Evolutionary conservation across 257 asterid genomes (phyloP).

Genomic region (Orobanche coerulescens): DNA sequence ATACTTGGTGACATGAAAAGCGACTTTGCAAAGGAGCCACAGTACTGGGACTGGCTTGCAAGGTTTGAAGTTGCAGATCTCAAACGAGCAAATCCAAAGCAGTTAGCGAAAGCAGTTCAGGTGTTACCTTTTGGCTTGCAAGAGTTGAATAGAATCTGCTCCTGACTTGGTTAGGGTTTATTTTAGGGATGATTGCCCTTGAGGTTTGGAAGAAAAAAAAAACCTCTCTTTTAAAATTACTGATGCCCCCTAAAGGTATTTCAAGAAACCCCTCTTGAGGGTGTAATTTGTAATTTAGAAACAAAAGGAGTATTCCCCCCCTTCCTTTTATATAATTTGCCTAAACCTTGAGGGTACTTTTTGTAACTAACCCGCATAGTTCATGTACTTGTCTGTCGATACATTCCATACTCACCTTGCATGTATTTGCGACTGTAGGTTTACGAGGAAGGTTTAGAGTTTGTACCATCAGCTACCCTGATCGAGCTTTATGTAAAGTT

Average conservation of each 20-base stretch:
- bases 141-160: neutral
- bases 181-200: neutral
- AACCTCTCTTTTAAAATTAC: neutral
- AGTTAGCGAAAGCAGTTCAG: slow-evolving; percentile 52
- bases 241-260: too few relatives aligned
- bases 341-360: neutral
- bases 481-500: slow-evolving; percentile 56
- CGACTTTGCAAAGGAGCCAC: slow-evolving; percentile 55
- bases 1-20: slow-evolving; percentile 60
- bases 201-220: too few relatives aligned
- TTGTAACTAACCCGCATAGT: neutral
- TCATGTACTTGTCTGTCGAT: neutral
- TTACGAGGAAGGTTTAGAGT: slow-evolving; percentile 64
- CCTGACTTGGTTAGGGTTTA: neutral
- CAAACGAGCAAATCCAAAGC: slow-evolving; percentile 27
- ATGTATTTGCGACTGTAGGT: slow-evolving; percentile 37
- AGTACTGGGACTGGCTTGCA: slow-evolving; percentile 94
- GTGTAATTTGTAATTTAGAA: neutral
- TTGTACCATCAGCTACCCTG: slow-evolving; percentile 46
- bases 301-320: too few relatives aligned
- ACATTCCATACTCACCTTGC: slow-evolving; percentile 18
- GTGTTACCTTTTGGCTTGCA: slow-evolving; percentile 26
- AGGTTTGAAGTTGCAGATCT: slow-evolving; percentile 37
- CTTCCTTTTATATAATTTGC: too few relatives aligned
- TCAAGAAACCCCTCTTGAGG: neutral